Evolutionary conservation across 2,329 filamentous ascomycete species (phyloP), one percentile per base, ranked within the genome.

Genomic region (Cercospora canescens): DNA sequence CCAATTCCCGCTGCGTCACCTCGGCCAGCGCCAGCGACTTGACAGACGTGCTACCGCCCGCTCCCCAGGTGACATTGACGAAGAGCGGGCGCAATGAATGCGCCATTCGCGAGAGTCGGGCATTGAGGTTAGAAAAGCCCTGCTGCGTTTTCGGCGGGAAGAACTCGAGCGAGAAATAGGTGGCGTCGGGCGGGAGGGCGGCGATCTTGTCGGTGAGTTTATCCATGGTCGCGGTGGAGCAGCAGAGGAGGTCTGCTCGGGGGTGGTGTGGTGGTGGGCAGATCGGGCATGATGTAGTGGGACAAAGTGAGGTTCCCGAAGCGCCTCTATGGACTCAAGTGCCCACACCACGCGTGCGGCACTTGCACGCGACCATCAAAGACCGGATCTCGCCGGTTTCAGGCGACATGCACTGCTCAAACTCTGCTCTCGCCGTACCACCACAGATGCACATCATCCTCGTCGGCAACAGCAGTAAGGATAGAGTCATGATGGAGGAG

Each of bases 101-200:
- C 58, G 95, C 89, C 95, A 99, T 98, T 77, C 95, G 93, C 78
- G 96, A 91, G 66, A 99, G 88, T 76, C 95, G 93, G 70, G 92
- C 91, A 77, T 94, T 91, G 63, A 99, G 88, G 79, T 99, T 99
- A 69, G 92, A 90, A 75, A 95, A 96, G 71, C 95, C 95, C 89
- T 96, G 97, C 68, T 90, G 86, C 55, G 95, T 99, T 84, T 98
- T 99, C 69, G 95, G 95, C 72, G 95, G 95, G 83, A 99, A 99
- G 88, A 99, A 99, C 82, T 99, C 95, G 80, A 98, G 90, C 56
- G 95, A 98, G 81, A 97, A 96, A 84, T 95, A 98, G 78, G 87
- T 89, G 71, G 88, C 87, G 79, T 92, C 88, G 70, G 90, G 87
- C 79, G 92, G 91, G 82, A 99, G 83, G 68, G 93, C 92, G 81